phyloP scores from a whole-genome alignment of 2,329 filamentous ascomycete genomes.

The Beauveria brongniartii region DNA sequence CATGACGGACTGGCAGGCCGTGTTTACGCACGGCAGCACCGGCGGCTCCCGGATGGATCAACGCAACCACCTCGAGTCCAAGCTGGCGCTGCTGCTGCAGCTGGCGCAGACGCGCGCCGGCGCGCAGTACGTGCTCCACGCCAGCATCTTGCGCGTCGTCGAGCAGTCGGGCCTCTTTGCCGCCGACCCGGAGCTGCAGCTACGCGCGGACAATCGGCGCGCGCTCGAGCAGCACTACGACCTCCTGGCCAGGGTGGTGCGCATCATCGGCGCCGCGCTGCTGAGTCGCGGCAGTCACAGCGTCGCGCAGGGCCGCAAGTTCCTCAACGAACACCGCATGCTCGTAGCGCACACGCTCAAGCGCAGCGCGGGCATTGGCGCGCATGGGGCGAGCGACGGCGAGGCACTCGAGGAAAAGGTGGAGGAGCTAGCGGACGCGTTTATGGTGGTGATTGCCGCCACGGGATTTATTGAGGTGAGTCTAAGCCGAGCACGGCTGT shows the following conservation, averaged over 20 bases:
- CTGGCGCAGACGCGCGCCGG: constrained; percentile 79
- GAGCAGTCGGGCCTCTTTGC: constrained; percentile 78
- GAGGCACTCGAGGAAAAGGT: constrained; percentile 50
- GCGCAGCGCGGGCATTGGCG: constrained; percentile 70
- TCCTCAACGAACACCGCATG: constrained; percentile 74
- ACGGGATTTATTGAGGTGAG: constrained; percentile 79
- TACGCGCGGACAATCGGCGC: constrained; percentile 46
- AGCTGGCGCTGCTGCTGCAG: constrained; percentile 73
- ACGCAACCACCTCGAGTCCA: constrained; percentile 55
- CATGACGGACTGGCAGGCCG: constrained; percentile 60
- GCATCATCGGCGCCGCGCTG: constrained; percentile 75
- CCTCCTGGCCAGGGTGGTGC: constrained; percentile 69
- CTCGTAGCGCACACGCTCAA: constrained; percentile 88
- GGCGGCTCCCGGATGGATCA: constrained; percentile 23
- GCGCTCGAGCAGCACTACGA: constrained; percentile 77
- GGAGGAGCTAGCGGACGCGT: constrained; percentile 73
- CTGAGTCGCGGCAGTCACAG: constrained; percentile 78
- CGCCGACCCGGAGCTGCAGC: constrained; percentile 85
- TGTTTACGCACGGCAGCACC: constrained; percentile 31
- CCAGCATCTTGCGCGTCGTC: constrained; percentile 75
- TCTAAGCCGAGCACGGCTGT: neutral
- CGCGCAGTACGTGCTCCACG: constrained; percentile 78
- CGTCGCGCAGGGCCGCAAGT: constrained; percentile 67
- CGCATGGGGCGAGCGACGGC: constrained; percentile 26
- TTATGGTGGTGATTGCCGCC: constrained; percentile 73